phyloP scores from a whole-genome alignment of 2,329 filamentous ascomycete species.

The Neofusicoccum cordaticola region DNA sequence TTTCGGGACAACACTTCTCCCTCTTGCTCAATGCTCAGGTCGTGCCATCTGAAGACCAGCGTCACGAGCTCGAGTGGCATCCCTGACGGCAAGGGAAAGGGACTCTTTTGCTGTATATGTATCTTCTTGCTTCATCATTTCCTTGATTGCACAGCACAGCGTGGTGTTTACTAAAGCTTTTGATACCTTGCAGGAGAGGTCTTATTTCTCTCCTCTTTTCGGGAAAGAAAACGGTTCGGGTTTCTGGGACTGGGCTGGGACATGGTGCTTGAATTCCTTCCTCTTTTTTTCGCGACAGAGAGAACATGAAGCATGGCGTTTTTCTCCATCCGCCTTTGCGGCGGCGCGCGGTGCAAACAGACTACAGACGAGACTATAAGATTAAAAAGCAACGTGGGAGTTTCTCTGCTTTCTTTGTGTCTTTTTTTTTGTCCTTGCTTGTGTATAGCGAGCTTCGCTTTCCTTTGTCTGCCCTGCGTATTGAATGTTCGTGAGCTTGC shows the following conservation, averaged over 20 bases:
- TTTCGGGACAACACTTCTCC: not conserved
- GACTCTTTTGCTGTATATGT: not conserved
- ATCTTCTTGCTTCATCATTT: not conserved
- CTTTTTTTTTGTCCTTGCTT: no score
- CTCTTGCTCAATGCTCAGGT: not conserved
- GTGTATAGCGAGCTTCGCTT: no score
- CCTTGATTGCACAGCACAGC: conserved; percentile 8
- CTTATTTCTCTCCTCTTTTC: not conserved
- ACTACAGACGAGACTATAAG: not conserved
- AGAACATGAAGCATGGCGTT: not conserved
- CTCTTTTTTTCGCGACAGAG: not conserved
- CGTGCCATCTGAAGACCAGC: not conserved
- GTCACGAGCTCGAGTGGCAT: not conserved
- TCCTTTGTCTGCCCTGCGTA: no score
- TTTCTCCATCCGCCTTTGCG: not conserved
- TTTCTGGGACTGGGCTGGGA: not conserved
- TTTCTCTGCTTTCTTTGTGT: not conserved
- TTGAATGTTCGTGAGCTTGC: no score
- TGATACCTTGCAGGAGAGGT: conserved; percentile 1
- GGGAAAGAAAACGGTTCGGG: not conserved
- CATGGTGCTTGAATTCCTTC: not conserved
- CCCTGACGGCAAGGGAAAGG: not conserved
- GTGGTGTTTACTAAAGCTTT: not conserved
- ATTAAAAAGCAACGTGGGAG: not conserved
- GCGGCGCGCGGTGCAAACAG: not conserved